These are phyloP conservation scores for Erigeron philadelphicus DNA, from an alignment of 140 eudicot species.

Conservation along the genomic window DNA sequence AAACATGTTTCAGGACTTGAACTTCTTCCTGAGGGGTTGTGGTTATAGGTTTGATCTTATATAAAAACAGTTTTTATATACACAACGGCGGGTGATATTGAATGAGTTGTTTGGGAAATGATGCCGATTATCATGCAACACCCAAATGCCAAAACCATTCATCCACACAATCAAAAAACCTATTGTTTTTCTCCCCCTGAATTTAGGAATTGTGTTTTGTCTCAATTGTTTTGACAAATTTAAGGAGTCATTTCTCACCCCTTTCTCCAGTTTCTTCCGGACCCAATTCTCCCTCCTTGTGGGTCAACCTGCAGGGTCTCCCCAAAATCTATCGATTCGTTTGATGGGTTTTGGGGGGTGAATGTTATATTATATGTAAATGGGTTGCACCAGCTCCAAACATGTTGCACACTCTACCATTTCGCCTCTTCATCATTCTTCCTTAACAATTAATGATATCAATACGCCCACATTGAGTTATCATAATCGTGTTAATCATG, in stretches of 20 bases:
- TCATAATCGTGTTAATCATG: not conserved
- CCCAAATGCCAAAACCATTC: slow-evolving; percentile 26
- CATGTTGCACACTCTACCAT: slow-evolving; percentile 31
- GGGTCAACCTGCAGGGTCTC: slow-evolving; percentile 28
- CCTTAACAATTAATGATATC: slow-evolving; percentile 15
- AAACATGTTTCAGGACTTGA: too few relatives aligned
- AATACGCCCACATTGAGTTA: not conserved
- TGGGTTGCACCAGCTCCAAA: slow-evolving; percentile 44
- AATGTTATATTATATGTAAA: slow-evolving; percentile 14
- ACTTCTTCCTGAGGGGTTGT: too few relatives aligned
- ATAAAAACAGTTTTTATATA: not conserved
- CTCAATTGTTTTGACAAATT: slow-evolving; percentile 1
- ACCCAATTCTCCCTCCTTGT: slow-evolving; percentile 25
- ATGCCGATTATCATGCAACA: slow-evolving; percentile 27
- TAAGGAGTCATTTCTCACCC: not conserved
- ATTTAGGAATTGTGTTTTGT: slow-evolving; percentile 23
- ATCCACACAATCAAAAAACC: slow-evolving; percentile 5
- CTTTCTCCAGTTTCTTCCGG: slow-evolving; percentile 22
- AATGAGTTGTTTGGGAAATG: slow-evolving; percentile 21
- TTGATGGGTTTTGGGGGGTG: slow-evolving; percentile 53
- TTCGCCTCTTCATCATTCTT: slow-evolving; percentile 40
- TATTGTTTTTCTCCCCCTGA: slow-evolving; percentile 11
- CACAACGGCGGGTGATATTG: slow-evolving; percentile 18
- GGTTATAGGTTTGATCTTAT: too few relatives aligned
- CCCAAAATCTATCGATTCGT: slow-evolving; percentile 44